Base-by-base conservation (phyloP, 1,284 basidiomycete species). In the Leccinum griseonigrum region DNA sequence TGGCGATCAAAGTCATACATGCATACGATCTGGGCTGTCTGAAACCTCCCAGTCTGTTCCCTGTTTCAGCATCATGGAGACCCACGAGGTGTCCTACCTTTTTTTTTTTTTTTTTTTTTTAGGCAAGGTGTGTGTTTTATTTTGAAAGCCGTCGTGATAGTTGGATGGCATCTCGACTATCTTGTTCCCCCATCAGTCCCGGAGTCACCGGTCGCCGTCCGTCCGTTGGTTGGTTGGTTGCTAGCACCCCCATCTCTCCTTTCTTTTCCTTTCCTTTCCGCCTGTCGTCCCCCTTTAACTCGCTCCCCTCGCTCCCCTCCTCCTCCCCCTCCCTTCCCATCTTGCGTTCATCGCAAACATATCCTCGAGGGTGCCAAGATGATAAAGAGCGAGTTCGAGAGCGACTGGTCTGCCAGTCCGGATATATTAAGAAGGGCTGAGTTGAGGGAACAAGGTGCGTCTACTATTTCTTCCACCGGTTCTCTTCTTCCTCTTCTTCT, bases 361-460 rank as follows among this genome's bases (percentile, higher is more conserved):
- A 43, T 9, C 3, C 29, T 26, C n/a, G 22, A 22, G 22, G 22
- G 22, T 22, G 22, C 22, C 22, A 22, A 22, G 22, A 54, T 6
- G 54, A 73, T 74, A 71, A 18, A 32, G 9, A 54, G 9, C 8
- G 61, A 61, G 6, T 26, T 51, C 2, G 58, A 63, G 10, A 26
- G n/a, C n/a, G 38, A 14, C 46, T 56, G 36, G 29, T 22, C 16
- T 22, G 9, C 28, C 18, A 63, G 52, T n/a, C 51, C 54, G 7
- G 58, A 60, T 11, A 63, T 61, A 4, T 18, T 54, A 6, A 65
- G 71, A 13, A 72, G 71, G 32, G 29, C 2, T 1, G 43, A 51
- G 6, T 16, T 52, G 13, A 68, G 56, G n/a, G 60, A 50, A 4
- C 28, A 56, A 11, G 60, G 69, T 71, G 6, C 29, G 63, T 61